Conservation (phyloP, 2,329 filamentous ascomycete species). For the Hortaea werneckii region DNA sequence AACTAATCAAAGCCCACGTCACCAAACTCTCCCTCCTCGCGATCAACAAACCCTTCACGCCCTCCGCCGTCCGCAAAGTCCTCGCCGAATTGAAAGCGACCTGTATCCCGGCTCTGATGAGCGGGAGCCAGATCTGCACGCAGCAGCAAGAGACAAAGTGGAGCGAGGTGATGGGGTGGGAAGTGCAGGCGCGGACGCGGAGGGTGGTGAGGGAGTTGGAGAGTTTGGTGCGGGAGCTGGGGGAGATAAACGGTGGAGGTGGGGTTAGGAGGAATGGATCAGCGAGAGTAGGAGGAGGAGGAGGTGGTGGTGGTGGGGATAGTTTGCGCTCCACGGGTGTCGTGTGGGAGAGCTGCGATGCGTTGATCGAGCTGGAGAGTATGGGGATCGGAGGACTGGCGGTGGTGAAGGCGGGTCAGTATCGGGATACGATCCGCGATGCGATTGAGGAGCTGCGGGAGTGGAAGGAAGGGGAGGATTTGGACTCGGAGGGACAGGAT, state of each 20-base stretch:
- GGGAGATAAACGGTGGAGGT: slow-evolving; percentile 32
- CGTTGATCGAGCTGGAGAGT: slow-evolving; percentile 51
- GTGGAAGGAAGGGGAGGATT: slow-evolving; percentile 60
- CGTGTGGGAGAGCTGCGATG: slow-evolving; percentile 76
- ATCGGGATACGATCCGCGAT: slow-evolving; percentile 66
- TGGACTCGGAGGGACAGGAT: slow-evolving; percentile 30
- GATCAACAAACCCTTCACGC: slow-evolving; percentile 78
- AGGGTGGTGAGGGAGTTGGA: slow-evolving; percentile 54
- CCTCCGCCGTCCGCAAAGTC: slow-evolving; percentile 60
- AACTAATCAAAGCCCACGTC: slow-evolving; percentile 67
- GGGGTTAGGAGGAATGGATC: slow-evolving; percentile 22
- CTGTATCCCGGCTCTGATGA: slow-evolving; percentile 64
- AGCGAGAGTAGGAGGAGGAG: not conserved
- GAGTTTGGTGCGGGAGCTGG: slow-evolving; percentile 51
- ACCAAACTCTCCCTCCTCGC: slow-evolving; percentile 82
- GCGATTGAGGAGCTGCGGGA: slow-evolving; percentile 78
- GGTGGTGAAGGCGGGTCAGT: slow-evolving; percentile 61
- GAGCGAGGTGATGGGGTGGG: slow-evolving; percentile 52
- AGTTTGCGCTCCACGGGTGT: slow-evolving; percentile 59
- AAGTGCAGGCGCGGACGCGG: slow-evolving; percentile 51
- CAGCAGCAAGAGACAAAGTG: slow-evolving; percentile 41
- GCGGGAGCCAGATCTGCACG: slow-evolving; percentile 56
- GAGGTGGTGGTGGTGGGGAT: slow-evolving; percentile 24
- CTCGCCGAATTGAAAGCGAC: slow-evolving; percentile 61
- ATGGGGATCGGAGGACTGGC: slow-evolving; percentile 62